Evolutionary conservation across 768 basidiomycete genomes (phyloP), one percentile per base, ranked within the genome.

Genomic region (Hortiboletus campestris): DNA sequence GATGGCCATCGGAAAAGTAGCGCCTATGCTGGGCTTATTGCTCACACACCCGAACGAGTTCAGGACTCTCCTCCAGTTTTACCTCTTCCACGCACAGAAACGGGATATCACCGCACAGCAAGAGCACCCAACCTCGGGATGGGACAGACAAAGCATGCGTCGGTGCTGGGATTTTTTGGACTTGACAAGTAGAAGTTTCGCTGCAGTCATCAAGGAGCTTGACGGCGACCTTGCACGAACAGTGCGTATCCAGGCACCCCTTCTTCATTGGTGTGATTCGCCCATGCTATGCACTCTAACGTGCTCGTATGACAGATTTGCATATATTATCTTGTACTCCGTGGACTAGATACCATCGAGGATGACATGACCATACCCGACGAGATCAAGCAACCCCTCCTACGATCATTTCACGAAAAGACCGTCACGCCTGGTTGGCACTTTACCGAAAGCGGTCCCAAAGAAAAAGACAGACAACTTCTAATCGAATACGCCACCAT

Each of bases 301-400:
- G 8, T 31, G 43, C 40, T 47, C 39, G 25, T n/a, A 12, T 40
- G 45, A 16, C 59, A 97, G 96, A 86, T 98, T 60, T 94, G 91
- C 70, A 73, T 98, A 56, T 98, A 97, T 73, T 99, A 98, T 73
- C 83, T 99, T 41, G 89, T 95, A 6, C 80, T 99, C 7, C 85
- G 96, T 20, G 97, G 85, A 6, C 78, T 98, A n/a, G 96, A 99
- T 71, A 99, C 96, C 5, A 84, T 99, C 59, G 96, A 98, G 72
- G 96, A 99, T 72, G 96, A 99, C 75, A 98, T 98, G 94, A 91
- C 94, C 0, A 83, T 99, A 53, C 80, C 91, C 1, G 91, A 94
- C 71, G 76, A 84, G 17, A 71, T 87, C 63, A 99, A 99, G 69
- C 91, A 94, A 51, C 88, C 91, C 3, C 65, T 98, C 29, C 79